Conservation (phyloP, 2,329 filamentous ascomycete species). For the Aspergillus tamarii region DNA sequence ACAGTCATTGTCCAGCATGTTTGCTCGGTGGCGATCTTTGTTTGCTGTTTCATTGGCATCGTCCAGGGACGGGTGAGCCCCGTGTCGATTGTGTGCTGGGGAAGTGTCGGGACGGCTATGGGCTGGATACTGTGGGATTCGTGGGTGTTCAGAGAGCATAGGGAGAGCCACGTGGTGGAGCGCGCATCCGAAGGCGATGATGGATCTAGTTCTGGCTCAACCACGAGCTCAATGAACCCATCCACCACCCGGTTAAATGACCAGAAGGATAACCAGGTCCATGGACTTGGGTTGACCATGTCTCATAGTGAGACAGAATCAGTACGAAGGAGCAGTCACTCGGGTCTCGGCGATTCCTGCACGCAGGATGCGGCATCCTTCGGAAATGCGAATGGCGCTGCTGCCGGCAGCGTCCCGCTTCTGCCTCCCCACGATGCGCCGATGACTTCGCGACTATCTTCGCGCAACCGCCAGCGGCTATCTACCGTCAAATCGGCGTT, state of each 20-base stretch:
- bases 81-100: conserved; percentile 83
- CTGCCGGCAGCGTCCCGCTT: conserved; percentile 19
- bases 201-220: conserved; percentile 45
- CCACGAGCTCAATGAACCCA: conserved; percentile 34
- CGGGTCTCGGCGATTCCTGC: conserved; percentile 30
- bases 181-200: conserved; percentile 39
- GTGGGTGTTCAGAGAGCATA: conserved; percentile 77
- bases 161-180: conserved; percentile 38
- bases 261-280: conserved; percentile 36
- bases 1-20: conserved; percentile 98
- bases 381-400: conserved; percentile 35
- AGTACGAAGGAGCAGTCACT: conserved; percentile 29
- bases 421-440: conserved; percentile 18
- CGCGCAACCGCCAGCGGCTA: conserved; percentile 65
- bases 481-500: conserved; percentile 89
- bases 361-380: conserved; percentile 48
- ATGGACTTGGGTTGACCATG: conserved; percentile 49
- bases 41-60: conserved; percentile 91
- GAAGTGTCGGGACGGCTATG: conserved; percentile 77
- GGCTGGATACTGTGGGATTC: conserved; percentile 92
- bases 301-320: conserved; percentile 39
- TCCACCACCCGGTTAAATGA: conserved; percentile 32
- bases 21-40: conserved; percentile 90
- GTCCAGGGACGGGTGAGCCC: conserved; percentile 85
- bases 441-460: conserved; percentile 46